Percentiles rank a stretch among this genome's conserved stretches.
phyloP scores from a whole-genome alignment of 1,284 basidiomycete genomes.

The Erythrobasidium hasegawianum region DNA sequence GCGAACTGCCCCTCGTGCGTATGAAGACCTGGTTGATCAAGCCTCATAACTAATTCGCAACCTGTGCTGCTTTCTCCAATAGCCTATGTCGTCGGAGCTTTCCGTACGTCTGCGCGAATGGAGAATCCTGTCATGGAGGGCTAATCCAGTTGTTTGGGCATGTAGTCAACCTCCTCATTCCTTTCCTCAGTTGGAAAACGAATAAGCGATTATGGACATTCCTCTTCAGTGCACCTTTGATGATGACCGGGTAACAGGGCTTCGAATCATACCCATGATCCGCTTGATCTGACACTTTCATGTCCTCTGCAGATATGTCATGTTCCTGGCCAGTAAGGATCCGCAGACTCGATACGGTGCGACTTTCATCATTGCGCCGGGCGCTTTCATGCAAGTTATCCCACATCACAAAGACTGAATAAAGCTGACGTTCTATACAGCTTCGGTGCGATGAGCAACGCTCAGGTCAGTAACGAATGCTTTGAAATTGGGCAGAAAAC shows the following conservation, averaged over 20 bases:
- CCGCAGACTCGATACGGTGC: constrained; percentile 44
- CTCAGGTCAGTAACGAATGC: constrained; percentile 1
- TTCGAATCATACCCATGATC: no score
- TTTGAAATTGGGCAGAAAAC: neutral
- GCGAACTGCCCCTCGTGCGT: neutral
- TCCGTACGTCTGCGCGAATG: neutral
- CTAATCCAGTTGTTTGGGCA: no score
- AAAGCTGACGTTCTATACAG: constrained; percentile 44
- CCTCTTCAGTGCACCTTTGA: neutral
- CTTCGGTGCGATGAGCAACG: constrained; percentile 42
- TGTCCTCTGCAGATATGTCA: constrained; percentile 43
- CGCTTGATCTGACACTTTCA: constrained; percentile 36
- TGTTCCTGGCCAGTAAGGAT: constrained; percentile 41
- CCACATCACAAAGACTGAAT: no score
- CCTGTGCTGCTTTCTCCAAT: no score
- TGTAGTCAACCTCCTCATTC: constrained; percentile 4
- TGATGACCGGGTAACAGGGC: constrained; percentile 39
- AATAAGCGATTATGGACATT: neutral
- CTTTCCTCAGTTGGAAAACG: constrained; percentile 18
- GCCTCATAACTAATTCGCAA: no score
- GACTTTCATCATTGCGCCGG: constrained; percentile 43
- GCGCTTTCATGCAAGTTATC: neutral
- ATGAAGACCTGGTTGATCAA: no score
- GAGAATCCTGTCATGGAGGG: no score
- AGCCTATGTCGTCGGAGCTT: constrained; percentile 8